These are phyloP conservation scores for Aspergillus affinis DNA, from an alignment of 495 filamentous ascomycete species.

Conservation along the genomic window DNA sequence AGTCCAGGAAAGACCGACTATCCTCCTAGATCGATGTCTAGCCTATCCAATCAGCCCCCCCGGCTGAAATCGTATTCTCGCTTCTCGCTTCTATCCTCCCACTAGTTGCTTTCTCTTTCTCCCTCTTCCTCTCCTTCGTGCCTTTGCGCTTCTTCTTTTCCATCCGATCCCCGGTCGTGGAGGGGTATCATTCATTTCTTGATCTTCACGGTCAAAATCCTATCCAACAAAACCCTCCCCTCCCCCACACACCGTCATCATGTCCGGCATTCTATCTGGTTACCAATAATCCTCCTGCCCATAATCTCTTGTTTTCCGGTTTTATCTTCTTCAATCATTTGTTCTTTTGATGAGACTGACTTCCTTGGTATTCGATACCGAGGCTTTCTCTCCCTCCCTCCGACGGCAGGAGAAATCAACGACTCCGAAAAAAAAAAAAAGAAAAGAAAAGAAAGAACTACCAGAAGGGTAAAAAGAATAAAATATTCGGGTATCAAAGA, in stretches of 20 bases:
- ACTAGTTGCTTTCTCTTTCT: not conserved
- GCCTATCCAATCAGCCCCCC: not conserved
- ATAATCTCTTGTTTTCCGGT: not conserved
- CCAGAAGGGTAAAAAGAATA: not conserved
- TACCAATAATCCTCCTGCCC: not conserved
- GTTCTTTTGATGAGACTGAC: not conserved
- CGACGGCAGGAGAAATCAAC: not conserved
- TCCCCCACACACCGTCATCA: conserved; percentile 6
- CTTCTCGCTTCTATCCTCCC: not conserved
- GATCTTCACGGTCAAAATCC: not conserved
- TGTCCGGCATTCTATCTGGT: conserved; percentile 1
- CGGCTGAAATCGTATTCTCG: not conserved
- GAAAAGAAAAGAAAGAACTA: not conserved
- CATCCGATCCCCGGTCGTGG: not conserved
- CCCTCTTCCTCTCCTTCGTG: too few relatives aligned
- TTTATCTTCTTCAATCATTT: not conserved
- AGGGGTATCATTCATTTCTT: not conserved
- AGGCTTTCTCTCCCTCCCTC: not conserved
- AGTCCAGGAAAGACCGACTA: too few relatives aligned
- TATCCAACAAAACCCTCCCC: not conserved
- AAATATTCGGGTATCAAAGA: not conserved
- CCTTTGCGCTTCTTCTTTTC: not conserved
- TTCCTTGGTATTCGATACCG: not conserved
- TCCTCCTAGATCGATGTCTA: not conserved
- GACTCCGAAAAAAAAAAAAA: not conserved